Evolutionary conservation across 805 yeast genomes (phyloP).

Genomic region (Lipomyces mesembrius): DNA sequence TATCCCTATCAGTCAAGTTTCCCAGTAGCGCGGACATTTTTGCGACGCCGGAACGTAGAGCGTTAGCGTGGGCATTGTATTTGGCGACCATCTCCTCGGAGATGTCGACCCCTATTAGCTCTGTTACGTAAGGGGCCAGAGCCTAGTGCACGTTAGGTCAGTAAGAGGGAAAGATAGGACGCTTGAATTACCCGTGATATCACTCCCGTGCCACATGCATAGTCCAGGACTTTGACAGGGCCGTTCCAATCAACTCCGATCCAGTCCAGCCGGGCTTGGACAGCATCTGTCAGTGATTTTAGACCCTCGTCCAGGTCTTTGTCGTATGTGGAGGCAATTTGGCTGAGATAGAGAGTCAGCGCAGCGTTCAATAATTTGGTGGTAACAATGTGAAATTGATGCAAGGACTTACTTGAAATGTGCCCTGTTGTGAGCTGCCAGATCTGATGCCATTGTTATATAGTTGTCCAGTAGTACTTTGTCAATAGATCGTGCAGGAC

Average conservation of each 20-base stretch:
- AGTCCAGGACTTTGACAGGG: neutral
- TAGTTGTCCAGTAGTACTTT: neutral
- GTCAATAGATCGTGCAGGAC: neutral
- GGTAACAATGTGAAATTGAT: neutral
- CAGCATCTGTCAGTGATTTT: neutral
- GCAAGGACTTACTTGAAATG: neutral
- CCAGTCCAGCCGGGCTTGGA: neutral
- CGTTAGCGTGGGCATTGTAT: neutral
- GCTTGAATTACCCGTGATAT: neutral
- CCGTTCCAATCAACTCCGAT: constrained; percentile 1
- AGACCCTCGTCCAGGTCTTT: neutral
- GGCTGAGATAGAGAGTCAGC: neutral
- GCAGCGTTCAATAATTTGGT: too few species aligned
- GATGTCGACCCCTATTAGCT: neutral
- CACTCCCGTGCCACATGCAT: neutral
- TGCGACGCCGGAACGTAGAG: neutral
- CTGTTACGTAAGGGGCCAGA: neutral
- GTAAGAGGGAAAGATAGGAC: neutral
- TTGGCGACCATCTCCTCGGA: neutral
- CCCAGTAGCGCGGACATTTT: neutral
- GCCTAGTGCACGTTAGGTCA: neutral
- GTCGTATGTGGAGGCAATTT: neutral
- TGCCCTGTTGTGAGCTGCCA: neutral
- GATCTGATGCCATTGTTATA: constrained; percentile 1
- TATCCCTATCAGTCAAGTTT: neutral